A percentile compares a stretch with the other conserved stretches of the same genome.
These are phyloP conservation scores for Fraxinus latifolia DNA, from an alignment of 305 asterid species.

Conservation along the genomic window DNA sequence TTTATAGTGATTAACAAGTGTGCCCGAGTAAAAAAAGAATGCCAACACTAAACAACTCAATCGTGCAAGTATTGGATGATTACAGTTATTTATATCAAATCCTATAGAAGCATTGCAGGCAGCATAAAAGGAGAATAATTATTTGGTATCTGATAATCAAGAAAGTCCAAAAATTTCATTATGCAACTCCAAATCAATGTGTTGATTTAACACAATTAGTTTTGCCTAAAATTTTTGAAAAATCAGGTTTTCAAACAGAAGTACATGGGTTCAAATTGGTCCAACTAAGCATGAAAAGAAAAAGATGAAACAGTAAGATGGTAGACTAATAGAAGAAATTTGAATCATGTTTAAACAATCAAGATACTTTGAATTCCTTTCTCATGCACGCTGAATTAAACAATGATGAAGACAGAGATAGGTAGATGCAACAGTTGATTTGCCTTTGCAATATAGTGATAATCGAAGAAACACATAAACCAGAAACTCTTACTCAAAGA, in stretches of 20 bases:
- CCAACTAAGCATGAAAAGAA: neutral
- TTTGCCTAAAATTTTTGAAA: neutral
- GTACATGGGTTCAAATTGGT: neutral
- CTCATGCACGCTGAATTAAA: slow-evolving; percentile 4
- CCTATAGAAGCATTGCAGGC: neutral
- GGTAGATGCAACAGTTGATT: slow-evolving; percentile 17
- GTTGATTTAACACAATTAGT: neutral
- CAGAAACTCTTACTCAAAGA: slow-evolving; percentile 16
- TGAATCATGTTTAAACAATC: slow-evolving; percentile 8
- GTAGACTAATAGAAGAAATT: neutral
- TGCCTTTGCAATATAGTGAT: slow-evolving; percentile 9
- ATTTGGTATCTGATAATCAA: neutral
- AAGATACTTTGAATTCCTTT: slow-evolving; percentile 12
- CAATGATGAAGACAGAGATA: slow-evolving; percentile 7
- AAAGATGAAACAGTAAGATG: neutral
- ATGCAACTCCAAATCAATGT: neutral
- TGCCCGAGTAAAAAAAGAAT: neutral
- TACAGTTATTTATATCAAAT: neutral
- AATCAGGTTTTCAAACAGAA: neutral
- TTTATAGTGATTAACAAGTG: neutral
- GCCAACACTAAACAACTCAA: neutral
- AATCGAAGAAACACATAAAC: slow-evolving; percentile 20
- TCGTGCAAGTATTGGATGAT: neutral
- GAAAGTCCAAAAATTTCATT: neutral
- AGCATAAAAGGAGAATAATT: neutral